Evolutionary conservation across 176 grass and related monocot species (phyloP).

Genomic region (Oryza longistaminata): DNA sequence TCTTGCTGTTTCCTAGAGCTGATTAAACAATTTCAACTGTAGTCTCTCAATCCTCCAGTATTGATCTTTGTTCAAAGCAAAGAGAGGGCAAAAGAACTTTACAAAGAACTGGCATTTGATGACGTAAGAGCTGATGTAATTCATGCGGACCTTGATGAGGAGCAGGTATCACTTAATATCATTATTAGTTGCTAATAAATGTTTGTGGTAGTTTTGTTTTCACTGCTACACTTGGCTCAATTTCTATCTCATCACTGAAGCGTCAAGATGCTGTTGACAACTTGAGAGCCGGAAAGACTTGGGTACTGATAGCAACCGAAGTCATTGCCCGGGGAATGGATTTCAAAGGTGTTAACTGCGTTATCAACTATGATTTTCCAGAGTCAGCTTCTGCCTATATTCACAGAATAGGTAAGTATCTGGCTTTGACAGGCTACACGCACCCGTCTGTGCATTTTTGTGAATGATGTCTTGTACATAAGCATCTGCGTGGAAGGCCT

Average conservation of each 20-base stretch:
- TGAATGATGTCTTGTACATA: background rate
- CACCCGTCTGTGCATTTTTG: background rate
- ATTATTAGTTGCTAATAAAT: background rate
- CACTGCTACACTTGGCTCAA: background rate
- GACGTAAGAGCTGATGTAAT: conserved; percentile 83
- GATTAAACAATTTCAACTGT: conserved; percentile 13
- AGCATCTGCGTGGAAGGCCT: background rate
- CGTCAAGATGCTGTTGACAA: conserved; percentile 95
- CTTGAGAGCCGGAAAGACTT: conserved; percentile 85
- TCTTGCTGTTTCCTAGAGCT: background rate
- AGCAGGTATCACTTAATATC: conserved; percentile 63
- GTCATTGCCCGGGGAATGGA: conserved; percentile 94
- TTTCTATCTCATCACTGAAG: conserved; percentile 46
- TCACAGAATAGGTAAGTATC: conserved; percentile 77
- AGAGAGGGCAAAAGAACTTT: conserved; percentile 98
- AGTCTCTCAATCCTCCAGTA: conserved; percentile 86
- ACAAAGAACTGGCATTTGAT: conserved; percentile 90
- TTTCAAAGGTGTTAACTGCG: conserved; percentile 91
- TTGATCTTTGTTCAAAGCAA: conserved; percentile 99
- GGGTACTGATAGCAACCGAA: conserved; percentile 93
- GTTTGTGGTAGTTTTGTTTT: background rate
- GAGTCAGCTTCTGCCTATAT: conserved; percentile 90
- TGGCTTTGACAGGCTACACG: background rate
- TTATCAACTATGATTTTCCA: conserved; percentile 97
- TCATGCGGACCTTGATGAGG: conserved; percentile 86